Evolutionary conservation across 495 filamentous ascomycete genomes (phyloP), one percentile per base, ranked within the genome.

Genomic region (Podospora tetraspora): DNA sequence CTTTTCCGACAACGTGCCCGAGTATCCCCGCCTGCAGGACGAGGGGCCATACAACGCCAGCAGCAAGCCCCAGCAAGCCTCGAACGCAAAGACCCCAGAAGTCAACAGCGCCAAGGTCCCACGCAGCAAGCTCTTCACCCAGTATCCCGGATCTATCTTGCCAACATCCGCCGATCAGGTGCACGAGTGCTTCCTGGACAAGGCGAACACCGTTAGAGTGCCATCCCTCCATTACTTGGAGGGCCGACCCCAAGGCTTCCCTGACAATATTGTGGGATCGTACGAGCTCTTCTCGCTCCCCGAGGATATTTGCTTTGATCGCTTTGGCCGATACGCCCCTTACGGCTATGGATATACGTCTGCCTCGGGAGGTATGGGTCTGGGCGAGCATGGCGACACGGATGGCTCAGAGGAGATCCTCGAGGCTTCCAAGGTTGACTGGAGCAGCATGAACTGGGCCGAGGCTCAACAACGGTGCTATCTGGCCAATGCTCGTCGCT

Each of bases 251-350:
- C 81, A 85, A 59, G 93, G 93, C 0, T 93, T 96, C 77, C 96
- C 95, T 1, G 87, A 92, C 52, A 84, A 91, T 62, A 84, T 91
- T 3, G 86, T 96, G 73, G 95, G 95, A 3, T 93, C 90, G 0
- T 90, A 97, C 75, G 85, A 89, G 5, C 79, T 96, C 58, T 77
- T 98, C 6, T 93, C 89, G 0, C 83, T 97, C 29, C 88, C 88
- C 30, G 88, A 97, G 67, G 91, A 96, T 75, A 85, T 97, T 63
- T 99, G 95, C 81, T 98, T 97, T 78, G 95, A 99, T 64, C 86
- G 95, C 2, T 96, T 90, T 78, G 95, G 96, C 11, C 85, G 92
- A 66, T 84, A 94, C 27, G 96, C 93, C 0, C 89, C 94, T 0
- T 99, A 99, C 71, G 95, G 95, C 0, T 87, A 90, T 63, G 95